Evolutionary conservation across 805 yeast genomes (phyloP).

Genomic region (Cyberlindnera petersonii): DNA sequence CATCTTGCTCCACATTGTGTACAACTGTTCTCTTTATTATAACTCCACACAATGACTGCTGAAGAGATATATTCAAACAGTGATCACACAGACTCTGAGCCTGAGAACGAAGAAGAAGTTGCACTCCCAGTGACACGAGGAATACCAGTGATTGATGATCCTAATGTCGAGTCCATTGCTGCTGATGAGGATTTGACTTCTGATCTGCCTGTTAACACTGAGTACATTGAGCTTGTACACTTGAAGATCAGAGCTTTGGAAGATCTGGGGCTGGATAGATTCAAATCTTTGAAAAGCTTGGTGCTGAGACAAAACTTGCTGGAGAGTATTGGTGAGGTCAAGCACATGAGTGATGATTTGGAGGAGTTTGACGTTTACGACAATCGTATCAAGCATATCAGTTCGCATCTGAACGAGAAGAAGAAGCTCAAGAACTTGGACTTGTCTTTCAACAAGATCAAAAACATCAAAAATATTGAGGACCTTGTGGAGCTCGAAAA

Average conservation of each 20-base stretch:
- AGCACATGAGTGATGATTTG: conserved; percentile 52
- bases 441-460: conserved; percentile 84
- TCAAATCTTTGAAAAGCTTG: conserved; percentile 52
- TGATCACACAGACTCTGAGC: conserved; percentile 23
- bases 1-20: too few relatives aligned
- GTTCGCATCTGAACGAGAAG: conserved; percentile 62
- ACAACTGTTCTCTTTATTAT: too few relatives aligned
- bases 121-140: conserved; percentile 10
- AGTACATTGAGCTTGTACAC: conserved; percentile 63
- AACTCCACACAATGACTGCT: too few relatives aligned
- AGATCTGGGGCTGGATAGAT: conserved; percentile 55
- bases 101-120: conserved; percentile 15
- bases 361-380: conserved; percentile 88
- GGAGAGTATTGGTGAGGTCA: conserved; percentile 67
- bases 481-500: conserved; percentile 57
- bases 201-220: conserved; percentile 51
- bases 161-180: conserved; percentile 47
- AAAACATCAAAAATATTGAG: conserved; percentile 76
- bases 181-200: conserved; percentile 66
- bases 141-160: conserved; percentile 30
- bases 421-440: conserved; percentile 59
- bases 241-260: conserved; percentile 62
- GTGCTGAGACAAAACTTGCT: conserved; percentile 83
- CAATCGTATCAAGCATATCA: conserved; percentile 83
- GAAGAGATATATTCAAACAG: too few relatives aligned